A percentile compares a stretch with the other conserved stretches of the same genome.
Conservation (phyloP, 2,329 filamentous ascomycete species). For the Elsinoe australis region DNA sequence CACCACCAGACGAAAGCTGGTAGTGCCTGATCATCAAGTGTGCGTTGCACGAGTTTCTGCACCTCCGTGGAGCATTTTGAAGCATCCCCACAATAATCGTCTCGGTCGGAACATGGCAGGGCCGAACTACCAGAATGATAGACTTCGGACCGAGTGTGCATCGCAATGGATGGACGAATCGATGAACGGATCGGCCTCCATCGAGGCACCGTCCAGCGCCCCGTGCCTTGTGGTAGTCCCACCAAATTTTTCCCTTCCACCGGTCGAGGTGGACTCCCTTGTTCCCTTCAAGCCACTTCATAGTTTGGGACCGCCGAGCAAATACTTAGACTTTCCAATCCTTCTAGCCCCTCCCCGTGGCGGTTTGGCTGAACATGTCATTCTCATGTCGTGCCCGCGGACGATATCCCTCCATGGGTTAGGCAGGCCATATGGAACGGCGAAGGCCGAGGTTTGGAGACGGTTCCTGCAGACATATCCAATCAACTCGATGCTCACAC, state of each 20-base stretch:
- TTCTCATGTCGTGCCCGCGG: not conserved
- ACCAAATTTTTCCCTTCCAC: conserved; percentile 5
- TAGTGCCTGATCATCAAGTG: too few species aligned
- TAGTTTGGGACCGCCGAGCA: conserved; percentile 9
- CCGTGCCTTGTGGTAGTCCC: conserved; percentile 6
- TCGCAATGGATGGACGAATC: too few species aligned
- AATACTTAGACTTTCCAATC: conserved; percentile 8
- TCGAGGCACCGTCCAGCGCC: conserved; percentile 4
- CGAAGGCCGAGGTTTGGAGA: not conserved
- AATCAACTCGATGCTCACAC: conserved; percentile 1
- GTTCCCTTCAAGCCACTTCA: conserved; percentile 1
- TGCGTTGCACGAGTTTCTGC: too few species aligned
- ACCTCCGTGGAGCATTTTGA: too few species aligned
- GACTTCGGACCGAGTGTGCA: too few species aligned
- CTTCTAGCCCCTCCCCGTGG: conserved; percentile 8
- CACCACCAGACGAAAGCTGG: too few species aligned
- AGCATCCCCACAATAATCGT: too few species aligned
- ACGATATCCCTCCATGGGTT: too few species aligned
- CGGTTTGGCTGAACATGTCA: not conserved
- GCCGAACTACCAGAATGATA: too few species aligned
- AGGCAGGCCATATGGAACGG: too few species aligned
- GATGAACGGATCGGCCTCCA: too few species aligned
- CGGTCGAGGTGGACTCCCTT: not conserved
- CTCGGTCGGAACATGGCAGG: too few species aligned
- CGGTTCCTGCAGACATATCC: conserved; percentile 5